Evolutionary conservation across 129 eudicot species (phyloP).

Genomic region (Tagetes erecta): DNA sequence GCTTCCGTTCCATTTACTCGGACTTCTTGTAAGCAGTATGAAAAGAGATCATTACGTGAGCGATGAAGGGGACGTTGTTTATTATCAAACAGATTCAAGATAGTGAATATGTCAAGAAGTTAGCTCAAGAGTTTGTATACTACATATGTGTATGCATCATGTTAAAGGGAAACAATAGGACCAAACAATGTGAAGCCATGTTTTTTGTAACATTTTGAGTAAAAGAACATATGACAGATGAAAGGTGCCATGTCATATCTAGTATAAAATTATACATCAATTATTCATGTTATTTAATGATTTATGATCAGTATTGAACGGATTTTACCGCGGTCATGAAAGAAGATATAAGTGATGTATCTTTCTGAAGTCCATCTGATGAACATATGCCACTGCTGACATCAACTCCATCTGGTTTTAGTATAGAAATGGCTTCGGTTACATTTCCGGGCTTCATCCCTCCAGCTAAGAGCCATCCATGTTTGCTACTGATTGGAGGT

Average conservation of each 20-base stretch:
- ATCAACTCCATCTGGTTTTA: constrained; percentile 81
- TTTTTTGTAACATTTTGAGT: constrained; percentile 25
- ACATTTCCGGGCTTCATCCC: constrained; percentile 84
- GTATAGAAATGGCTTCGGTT: constrained; percentile 53
- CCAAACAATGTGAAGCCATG: constrained; percentile 25
- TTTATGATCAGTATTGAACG: constrained; percentile 39
- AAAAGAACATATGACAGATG: not conserved
- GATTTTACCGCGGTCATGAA: constrained; percentile 76
- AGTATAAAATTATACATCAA: constrained; percentile 7
- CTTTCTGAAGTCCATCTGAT: constrained; percentile 84
- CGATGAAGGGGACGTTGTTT: constrained; percentile 79
- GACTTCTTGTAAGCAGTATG: constrained; percentile 59
- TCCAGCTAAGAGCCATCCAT: constrained; percentile 95
- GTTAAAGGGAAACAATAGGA: constrained; percentile 17
- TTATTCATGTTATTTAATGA: constrained; percentile 11
- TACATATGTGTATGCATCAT: constrained; percentile 24
- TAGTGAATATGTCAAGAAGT: constrained; percentile 12
- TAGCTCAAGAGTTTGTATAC: constrained; percentile 14
- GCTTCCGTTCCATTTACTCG: constrained; percentile 64
- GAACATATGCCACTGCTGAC: constrained; percentile 95
- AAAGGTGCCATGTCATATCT: constrained; percentile 9
- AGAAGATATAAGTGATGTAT: constrained; percentile 56
- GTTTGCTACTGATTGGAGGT: constrained; percentile 69
- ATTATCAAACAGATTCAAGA: constrained; percentile 61
- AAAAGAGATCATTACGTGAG: constrained; percentile 84